Conservation (phyloP, 768 basidiomycete species). For the Suillus decipiens region DNA sequence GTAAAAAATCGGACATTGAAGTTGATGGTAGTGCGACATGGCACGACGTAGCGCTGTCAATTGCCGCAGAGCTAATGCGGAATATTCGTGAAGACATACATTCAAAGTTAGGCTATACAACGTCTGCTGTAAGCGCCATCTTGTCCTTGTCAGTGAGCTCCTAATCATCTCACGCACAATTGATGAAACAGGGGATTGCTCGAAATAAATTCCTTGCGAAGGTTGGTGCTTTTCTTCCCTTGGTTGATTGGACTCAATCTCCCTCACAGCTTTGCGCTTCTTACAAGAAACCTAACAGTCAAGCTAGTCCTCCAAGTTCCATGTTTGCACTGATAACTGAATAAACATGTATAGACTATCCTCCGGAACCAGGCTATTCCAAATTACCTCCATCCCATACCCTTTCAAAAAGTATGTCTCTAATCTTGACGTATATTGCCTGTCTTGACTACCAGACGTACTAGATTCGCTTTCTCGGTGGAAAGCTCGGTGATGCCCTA, state of each 20-base stretch:
- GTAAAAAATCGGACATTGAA: slow-evolving; percentile 17
- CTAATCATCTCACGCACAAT: background rate
- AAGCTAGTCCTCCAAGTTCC: slow-evolving; percentile 47
- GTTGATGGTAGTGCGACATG: slow-evolving; percentile 57
- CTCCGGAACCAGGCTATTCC: slow-evolving; percentile 83
- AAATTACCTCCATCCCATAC: slow-evolving; percentile 77
- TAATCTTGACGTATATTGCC: slow-evolving; percentile 2
- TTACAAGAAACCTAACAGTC: slow-evolving; percentile 87
- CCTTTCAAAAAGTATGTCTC: slow-evolving; percentile 77
- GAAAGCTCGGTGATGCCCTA: slow-evolving; percentile 88
- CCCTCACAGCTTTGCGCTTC: slow-evolving; percentile 75
- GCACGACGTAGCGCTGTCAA: slow-evolving; percentile 90
- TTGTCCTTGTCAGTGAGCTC: background rate
- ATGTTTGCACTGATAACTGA: background rate
- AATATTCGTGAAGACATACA: slow-evolving; percentile 69
- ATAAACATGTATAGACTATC: slow-evolving; percentile 58
- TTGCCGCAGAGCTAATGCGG: slow-evolving; percentile 87
- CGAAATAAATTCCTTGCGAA: slow-evolving; percentile 96
- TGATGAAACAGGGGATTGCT: slow-evolving; percentile 67
- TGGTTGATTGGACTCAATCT: slow-evolving; percentile 7
- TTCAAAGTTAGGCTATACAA: slow-evolving; percentile 83
- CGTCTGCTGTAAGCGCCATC: slow-evolving; percentile 70
- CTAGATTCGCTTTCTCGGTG: slow-evolving; percentile 92
- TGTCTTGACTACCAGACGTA: slow-evolving; percentile 6
- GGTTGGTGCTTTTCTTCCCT: slow-evolving; percentile 40